These are phyloP conservation scores for Clarireedia homoeocarpa DNA, from an alignment of 2,329 filamentous ascomycete species.

Conservation along the genomic window DNA sequence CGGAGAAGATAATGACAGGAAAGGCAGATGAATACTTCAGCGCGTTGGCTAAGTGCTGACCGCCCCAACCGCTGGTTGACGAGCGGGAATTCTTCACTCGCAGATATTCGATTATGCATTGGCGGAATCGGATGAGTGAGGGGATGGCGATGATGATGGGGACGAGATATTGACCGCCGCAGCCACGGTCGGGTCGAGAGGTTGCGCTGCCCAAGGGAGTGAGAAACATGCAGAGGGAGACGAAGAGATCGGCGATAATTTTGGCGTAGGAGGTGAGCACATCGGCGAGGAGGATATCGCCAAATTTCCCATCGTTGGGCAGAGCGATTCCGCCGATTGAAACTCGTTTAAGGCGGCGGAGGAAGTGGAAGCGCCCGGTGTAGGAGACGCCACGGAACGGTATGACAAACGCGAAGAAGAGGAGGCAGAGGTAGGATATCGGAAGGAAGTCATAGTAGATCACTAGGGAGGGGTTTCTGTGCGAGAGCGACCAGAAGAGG, in stretches of 20 bases:
- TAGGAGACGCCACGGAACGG: conserved; percentile 63
- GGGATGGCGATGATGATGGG: conserved; percentile 80
- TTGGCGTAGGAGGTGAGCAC: conserved; percentile 92
- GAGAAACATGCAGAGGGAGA: conserved; percentile 88
- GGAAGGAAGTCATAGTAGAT: conserved; percentile 78
- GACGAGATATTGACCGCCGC: conserved; percentile 71
- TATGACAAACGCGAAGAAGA: conserved; percentile 63
- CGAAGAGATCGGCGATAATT: conserved; percentile 81
- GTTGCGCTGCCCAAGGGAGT: conserved; percentile 64
- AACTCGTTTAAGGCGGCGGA: conserved; percentile 69
- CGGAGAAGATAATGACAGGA: conserved; percentile 76
- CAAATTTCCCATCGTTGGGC: conserved; percentile 84
- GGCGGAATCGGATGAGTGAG: conserved; percentile 77
- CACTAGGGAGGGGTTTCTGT: conserved; percentile 60
- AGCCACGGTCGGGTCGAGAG: conserved; percentile 69
- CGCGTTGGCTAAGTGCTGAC: conserved; percentile 87
- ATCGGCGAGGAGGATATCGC: conserved; percentile 88
- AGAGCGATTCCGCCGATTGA: conserved; percentile 80
- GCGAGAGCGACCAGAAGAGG: conserved; percentile 77
- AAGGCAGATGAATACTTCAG: conserved; percentile 92
- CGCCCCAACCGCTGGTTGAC: conserved; percentile 56
- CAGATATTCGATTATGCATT: conserved; percentile 83
- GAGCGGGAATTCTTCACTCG: conserved; percentile 51
- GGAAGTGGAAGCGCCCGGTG: conserved; percentile 66
- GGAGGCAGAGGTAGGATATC: conserved; percentile 69